These are phyloP conservation scores for Marasmius fiardii DNA, from an alignment of 1,284 basidiomycete species.

Conservation along the genomic window DNA sequence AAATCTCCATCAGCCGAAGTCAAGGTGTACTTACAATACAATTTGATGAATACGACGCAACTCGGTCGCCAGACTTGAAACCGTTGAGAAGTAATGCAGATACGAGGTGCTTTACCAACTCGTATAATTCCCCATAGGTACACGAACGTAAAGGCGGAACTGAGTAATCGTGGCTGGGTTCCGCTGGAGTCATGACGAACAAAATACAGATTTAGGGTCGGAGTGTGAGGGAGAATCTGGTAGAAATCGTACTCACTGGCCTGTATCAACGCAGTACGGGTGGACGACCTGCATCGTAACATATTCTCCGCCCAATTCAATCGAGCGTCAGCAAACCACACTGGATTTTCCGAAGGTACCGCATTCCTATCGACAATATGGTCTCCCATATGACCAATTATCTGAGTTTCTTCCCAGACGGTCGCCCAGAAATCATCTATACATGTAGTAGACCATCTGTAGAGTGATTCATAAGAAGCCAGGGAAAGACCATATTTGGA, in stretches of 20 bases:
- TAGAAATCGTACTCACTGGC: slow-evolving; percentile 46
- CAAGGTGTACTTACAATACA: slow-evolving; percentile 53
- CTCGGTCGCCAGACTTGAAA: slow-evolving; percentile 69
- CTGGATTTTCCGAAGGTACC: slow-evolving; percentile 67
- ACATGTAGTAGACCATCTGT: slow-evolving; percentile 65
- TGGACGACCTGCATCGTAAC: slow-evolving; percentile 54
- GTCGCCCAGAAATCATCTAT: slow-evolving; percentile 70
- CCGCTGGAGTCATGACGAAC: slow-evolving; percentile 38
- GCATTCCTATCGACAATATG: slow-evolving; percentile 61
- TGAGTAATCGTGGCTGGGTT: slow-evolving; percentile 51
- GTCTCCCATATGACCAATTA: slow-evolving; percentile 60
- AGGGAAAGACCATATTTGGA: slow-evolving; percentile 45
- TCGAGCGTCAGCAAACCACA: slow-evolving; percentile 70
- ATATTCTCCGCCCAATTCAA: slow-evolving; percentile 91
- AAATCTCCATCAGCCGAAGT: slow-evolving; percentile 2
- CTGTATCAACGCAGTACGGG: slow-evolving; percentile 74
- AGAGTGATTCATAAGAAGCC: slow-evolving; percentile 63
- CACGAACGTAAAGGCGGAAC: slow-evolving; percentile 43
- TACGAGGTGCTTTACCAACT: slow-evolving; percentile 58
- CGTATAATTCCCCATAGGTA: slow-evolving; percentile 62
- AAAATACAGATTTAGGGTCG: slow-evolving; percentile 7
- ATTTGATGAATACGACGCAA: slow-evolving; percentile 82
- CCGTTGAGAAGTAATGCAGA: slow-evolving; percentile 59
- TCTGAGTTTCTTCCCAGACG: slow-evolving; percentile 74
- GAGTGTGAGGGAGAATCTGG: slow-evolving; percentile 10